Percentiles rank a stretch among this genome's conserved stretches.
phyloP scores from a whole-genome alignment of 441 rosid genomes.

The Adansonia rubrostipa region DNA sequence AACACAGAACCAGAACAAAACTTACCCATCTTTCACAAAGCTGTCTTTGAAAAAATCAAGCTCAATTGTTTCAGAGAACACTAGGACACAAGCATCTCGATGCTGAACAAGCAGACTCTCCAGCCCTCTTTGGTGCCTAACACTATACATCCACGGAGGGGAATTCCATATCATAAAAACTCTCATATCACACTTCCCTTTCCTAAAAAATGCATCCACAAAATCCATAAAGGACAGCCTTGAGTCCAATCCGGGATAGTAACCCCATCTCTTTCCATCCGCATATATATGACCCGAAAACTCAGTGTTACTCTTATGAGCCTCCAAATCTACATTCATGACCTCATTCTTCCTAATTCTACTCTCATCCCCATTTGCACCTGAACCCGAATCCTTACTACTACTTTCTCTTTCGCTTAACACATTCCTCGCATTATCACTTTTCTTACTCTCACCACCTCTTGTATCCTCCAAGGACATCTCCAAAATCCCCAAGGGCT shows the following conservation, averaged over 20 bases:
- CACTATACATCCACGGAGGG: conserved; percentile 92
- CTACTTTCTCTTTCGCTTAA: conserved; percentile 23
- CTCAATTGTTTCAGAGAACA: conserved; percentile 87
- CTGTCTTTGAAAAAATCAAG: conserved; percentile 80
- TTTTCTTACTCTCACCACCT: conserved; percentile 31
- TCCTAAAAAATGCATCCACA: conserved; percentile 65
- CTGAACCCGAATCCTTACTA: conserved; percentile 13
- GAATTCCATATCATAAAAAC: conserved; percentile 96
- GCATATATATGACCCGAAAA: conserved; percentile 64
- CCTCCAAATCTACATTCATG: conserved; percentile 24
- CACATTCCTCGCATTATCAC: conserved; percentile 31
- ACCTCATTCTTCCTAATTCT: conserved; percentile 24
- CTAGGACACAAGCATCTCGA: conserved; percentile 73
- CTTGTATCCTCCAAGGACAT: conserved; percentile 25
- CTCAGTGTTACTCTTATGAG: conserved; percentile 42
- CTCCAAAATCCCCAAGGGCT: conserved; percentile 53
- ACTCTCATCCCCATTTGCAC: conserved; percentile 16
- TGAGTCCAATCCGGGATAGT: conserved; percentile 76
- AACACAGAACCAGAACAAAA: conserved; percentile 17
- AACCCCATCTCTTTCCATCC: conserved; percentile 95
- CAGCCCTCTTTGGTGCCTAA: conserved; percentile 88
- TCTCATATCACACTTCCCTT: conserved; percentile 59
- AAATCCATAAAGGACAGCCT: conserved; percentile 72
- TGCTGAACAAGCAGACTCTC: conserved; percentile 86
- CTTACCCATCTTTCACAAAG: conserved; percentile 88